Conservation (phyloP, 192 early-diverging fungal genomes). For the Obelidium mucronatum region DNA sequence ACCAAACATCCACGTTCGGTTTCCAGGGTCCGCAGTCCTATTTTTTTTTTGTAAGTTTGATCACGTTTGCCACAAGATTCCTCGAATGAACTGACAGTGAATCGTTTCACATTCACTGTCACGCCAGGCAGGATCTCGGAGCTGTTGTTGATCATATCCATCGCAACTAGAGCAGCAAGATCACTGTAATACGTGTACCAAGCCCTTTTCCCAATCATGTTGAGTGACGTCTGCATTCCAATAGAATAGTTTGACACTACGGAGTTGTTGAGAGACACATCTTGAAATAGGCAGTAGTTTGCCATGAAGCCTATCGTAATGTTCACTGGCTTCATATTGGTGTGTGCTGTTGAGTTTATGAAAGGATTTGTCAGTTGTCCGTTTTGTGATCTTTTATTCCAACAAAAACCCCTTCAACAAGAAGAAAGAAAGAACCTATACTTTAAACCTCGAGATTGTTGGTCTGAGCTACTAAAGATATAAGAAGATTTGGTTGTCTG, state of each 20-base stretch:
- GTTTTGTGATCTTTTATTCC: no score
- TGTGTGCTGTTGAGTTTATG: no score
- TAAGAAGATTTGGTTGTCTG: no score
- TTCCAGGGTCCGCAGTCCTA: conserved; percentile 2
- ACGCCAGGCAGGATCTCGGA: not conserved
- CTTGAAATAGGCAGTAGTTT: not conserved
- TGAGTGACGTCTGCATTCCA: not conserved
- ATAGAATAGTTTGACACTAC: not conserved
- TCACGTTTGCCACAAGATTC: no score
- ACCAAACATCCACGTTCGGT: not conserved
- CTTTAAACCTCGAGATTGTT: no score
- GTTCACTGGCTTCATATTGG: no score
- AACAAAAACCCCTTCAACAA: no score
- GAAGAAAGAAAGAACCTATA: no score
- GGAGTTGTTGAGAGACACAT: not conserved
- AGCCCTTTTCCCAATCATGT: not conserved
- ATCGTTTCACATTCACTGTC: not conserved
- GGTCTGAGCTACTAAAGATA: no score
- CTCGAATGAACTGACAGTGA: no score
- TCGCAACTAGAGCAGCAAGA: not conserved
- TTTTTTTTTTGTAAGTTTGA: no score
- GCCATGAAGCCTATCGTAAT: not conserved
- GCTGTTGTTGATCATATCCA: not conserved
- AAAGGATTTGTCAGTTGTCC: no score
- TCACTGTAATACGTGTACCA: not conserved